Evolutionary conservation across 441 rosid species (phyloP), one percentile per base, ranked within the genome.

Genomic region (Corymbia calophylla): DNA sequence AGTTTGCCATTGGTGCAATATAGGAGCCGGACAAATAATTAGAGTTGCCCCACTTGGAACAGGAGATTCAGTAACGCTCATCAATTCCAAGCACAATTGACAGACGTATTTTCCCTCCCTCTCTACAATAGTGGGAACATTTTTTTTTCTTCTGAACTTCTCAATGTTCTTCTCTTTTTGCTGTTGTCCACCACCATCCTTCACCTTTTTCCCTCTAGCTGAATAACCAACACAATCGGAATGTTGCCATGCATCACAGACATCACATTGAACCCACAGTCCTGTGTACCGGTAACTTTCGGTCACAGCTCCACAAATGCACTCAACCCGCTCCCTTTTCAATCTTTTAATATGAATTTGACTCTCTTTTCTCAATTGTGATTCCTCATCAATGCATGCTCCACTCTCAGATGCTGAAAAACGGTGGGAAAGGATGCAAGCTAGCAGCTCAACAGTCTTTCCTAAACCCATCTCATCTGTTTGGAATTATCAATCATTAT

Each of bases 391-490:
- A 86, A 80, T 44, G 89, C 91, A 70, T 89, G 89, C 73, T 85
- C 87, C 87, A 86, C 90, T 92, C 73, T 95, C 96, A 90, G 93
- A 93, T 87, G 92, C 92, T 87, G 95, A 91, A 94, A 94, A 95
- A 86, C 82, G 95, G 92, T 98, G 96, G 88, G 96, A 92, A 94
- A 96, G 96, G 90, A 98, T 91, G 93, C 98, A 96, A 89, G 98
- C 99, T 94, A 98, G 99, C 90, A 98, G 94, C 91, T 98, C 99
- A 91, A 98, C 97, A 25, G 99, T 98, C 94, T 98, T 98, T 35
- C 99, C 99, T 94, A 98, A 93, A 86, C 99, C 99, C 99, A 98
- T 98, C 94, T 98, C 99, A 95, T 98, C 99, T 97, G 97, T 84
- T 86, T 35, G 73, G 64, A 89, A 89, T 88, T 91, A 86, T 62